Base-by-base conservation (phyloP, 257 asterid species). In the Solanum clarkiae region DNA sequence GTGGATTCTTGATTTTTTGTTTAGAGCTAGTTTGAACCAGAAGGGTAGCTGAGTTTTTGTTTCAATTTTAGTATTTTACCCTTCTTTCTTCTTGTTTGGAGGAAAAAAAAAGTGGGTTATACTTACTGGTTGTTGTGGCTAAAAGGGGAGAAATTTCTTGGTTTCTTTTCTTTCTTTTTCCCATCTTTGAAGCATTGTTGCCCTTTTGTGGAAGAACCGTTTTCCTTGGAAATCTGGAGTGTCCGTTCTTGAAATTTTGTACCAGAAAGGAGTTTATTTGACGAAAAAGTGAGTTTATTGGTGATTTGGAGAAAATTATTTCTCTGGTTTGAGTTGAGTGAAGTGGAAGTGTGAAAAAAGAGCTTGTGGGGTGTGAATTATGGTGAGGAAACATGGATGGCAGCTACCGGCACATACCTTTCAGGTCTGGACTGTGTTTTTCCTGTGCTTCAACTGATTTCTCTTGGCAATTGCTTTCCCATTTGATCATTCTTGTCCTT, bases 341-440 rank as follows among this genome's bases (percentile, higher is more conserved):
- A 29, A 66, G 74, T 66, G 45, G 16, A 22, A 74, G 80, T 83
- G 84, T 63, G 49, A 15, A 22, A 56, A 53, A 83, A 72, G 70
- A 84, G 84, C 83, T 36, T 79, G 24, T 70, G 80, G 86, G 60
- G 65, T 66, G 89, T 56, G 86, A 65, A 82, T 84, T 84, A 96
- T 96, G 99, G 97, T 95, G 97, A 95, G 99, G 86, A 94, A 95
- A 88, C 98, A 96, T 91, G 99, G 99, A 84, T 96, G 98, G 98
- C 98, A 96, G 90, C 81, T 96, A 80, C 98, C 99, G 10, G 98
- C 99, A 13, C 98, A 96, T 88, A 93, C 98, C 87, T 92, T 96
- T 88, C 99, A 96, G 99, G 99, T 96, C 36, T 74, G 83, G 24
- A 40, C 83, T 18, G 13, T 65, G 42, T 36, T 36, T 36, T 36